Conservation (phyloP, 192 early-diverging fungal genomes). For the Cladochytrium replicatum region DNA sequence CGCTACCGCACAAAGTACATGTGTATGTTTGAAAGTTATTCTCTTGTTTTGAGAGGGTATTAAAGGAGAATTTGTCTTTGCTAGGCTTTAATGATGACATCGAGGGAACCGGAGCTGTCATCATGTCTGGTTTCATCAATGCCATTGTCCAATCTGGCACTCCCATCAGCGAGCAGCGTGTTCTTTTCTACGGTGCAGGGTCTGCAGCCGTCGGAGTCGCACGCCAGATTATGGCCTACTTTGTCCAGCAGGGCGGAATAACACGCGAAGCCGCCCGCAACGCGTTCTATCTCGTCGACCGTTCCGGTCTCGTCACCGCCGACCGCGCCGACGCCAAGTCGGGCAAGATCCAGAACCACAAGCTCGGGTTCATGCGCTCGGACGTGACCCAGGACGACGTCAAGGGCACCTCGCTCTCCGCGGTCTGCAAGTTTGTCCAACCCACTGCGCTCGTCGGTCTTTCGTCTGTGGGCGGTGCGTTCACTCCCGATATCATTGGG, state of each 20-base stretch:
- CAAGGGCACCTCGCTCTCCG: constrained; percentile 61
- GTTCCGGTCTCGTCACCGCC: constrained; percentile 79
- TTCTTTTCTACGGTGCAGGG: constrained; percentile 91
- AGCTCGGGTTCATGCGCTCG: constrained; percentile 64
- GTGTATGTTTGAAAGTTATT: too few relatives aligned
- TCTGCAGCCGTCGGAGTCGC: constrained; percentile 93
- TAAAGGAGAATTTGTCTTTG: constrained; percentile 30
- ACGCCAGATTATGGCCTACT: constrained; percentile 73
- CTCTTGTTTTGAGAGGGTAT: constrained; percentile 95
- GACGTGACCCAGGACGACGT: constrained; percentile 70
- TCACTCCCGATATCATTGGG: constrained; percentile 56
- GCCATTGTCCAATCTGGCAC: constrained; percentile 50
- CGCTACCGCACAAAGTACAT: constrained; percentile 65
- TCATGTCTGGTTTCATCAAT: constrained; percentile 86
- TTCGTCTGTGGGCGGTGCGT: constrained; percentile 68
- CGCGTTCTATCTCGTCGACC: constrained; percentile 79
- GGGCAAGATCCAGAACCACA: constrained; percentile 27
- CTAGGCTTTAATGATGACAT: constrained; percentile 54
- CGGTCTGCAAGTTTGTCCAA: constrained; percentile 73
- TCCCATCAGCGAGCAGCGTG: constrained; percentile 62
- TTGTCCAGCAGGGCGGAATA: constrained; percentile 60
- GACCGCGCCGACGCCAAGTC: constrained; percentile 74
- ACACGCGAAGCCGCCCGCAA: constrained; percentile 59
- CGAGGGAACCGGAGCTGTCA: constrained; percentile 86
- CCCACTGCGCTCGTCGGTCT: constrained; percentile 89